phyloP scores from a whole-genome alignment of 2,329 filamentous ascomycete species.

The Golovinomyces cichoracearum region DNA sequence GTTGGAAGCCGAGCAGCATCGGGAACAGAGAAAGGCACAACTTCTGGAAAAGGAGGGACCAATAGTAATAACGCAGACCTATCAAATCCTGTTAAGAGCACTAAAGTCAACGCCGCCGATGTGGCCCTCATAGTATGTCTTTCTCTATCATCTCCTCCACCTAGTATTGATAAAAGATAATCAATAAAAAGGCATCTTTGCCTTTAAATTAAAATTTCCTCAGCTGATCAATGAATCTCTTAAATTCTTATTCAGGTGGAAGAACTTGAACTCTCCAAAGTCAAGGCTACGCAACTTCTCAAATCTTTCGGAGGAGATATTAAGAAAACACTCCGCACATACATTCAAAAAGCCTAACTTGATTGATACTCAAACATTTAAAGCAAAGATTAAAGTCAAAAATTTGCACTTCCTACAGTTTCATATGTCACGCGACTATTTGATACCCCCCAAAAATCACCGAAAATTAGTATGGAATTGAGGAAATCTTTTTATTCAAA shows the following conservation, averaged over 20 bases:
- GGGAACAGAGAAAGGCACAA: too few species aligned
- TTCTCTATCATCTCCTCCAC: neutral
- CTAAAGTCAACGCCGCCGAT: slow-evolving; percentile 52
- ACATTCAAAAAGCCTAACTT: too few species aligned
- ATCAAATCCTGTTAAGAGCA: slow-evolving; percentile 21
- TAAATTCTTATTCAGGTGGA: slow-evolving; percentile 25
- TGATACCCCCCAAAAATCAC: too few species aligned
- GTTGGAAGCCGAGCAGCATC: slow-evolving; percentile 4
- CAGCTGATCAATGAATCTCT: neutral
- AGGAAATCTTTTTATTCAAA: too few species aligned
- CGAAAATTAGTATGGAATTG: too few species aligned
- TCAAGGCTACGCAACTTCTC: slow-evolving; percentile 49
- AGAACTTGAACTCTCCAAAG: slow-evolving; percentile 44
- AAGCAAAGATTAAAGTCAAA: too few species aligned
- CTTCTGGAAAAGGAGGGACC: slow-evolving; percentile 20
- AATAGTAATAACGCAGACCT: slow-evolving; percentile 21
- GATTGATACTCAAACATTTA: too few species aligned
- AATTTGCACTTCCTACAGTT: too few species aligned
- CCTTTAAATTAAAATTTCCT: neutral
- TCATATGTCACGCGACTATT: too few species aligned
- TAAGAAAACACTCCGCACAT: slow-evolving; percentile 39
- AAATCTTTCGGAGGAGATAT: slow-evolving; percentile 45
- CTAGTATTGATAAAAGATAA: neutral
- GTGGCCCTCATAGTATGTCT: slow-evolving; percentile 39
- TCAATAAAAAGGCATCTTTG: neutral